These are phyloP conservation scores for Metschnikowia kofuensis DNA, from an alignment of 805 yeast species.

Conservation along the genomic window DNA sequence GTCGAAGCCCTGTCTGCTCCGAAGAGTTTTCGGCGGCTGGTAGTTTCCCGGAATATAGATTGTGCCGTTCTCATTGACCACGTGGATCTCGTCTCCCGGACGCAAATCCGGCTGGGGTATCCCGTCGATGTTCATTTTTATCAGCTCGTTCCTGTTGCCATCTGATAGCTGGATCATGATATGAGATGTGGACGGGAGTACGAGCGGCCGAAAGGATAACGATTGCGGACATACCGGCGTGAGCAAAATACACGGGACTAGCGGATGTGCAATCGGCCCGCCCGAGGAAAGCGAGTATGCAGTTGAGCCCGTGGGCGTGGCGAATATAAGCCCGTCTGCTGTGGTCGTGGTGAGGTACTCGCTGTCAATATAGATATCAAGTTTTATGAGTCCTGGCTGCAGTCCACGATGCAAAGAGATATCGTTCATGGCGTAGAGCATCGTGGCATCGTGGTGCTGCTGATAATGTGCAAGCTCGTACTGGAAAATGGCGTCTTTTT, in stretches of 20 bases:
- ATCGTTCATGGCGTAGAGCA: slow-evolving; percentile 88
- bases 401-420: slow-evolving; percentile 84
- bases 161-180: slow-evolving; percentile 60
- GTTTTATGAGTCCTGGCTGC: slow-evolving; percentile 76
- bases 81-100: slow-evolving; percentile 79
- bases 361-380: slow-evolving; percentile 84
- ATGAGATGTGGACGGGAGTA: slow-evolving; percentile 76
- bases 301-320: slow-evolving; percentile 95
- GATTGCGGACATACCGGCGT: slow-evolving; percentile 94
- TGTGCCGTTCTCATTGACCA: slow-evolving; percentile 63
- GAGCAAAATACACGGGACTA: slow-evolving; percentile 74
- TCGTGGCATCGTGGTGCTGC: slow-evolving; percentile 23
- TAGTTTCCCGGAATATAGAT: slow-evolving; percentile 51
- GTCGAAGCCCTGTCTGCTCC: slow-evolving; percentile 17
- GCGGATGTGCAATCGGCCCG: slow-evolving; percentile 89
- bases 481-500: slow-evolving; percentile 14
- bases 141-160: slow-evolving; percentile 38
- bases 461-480: slow-evolving; percentile 18
- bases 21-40: slow-evolving; percentile 33
- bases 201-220: slow-evolving; percentile 82
- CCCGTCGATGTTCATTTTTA: slow-evolving; percentile 79
- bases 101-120: slow-evolving; percentile 64
- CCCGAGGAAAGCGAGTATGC: slow-evolving; percentile 90
- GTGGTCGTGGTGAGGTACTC: slow-evolving; percentile 84
- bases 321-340: slow-evolving; percentile 82